Percentiles rank a stretch among this genome's conserved stretches.
These are phyloP conservation scores for Psilocybe tampanensis DNA, from an alignment of 768 basidiomycete species.

Conservation along the genomic window DNA sequence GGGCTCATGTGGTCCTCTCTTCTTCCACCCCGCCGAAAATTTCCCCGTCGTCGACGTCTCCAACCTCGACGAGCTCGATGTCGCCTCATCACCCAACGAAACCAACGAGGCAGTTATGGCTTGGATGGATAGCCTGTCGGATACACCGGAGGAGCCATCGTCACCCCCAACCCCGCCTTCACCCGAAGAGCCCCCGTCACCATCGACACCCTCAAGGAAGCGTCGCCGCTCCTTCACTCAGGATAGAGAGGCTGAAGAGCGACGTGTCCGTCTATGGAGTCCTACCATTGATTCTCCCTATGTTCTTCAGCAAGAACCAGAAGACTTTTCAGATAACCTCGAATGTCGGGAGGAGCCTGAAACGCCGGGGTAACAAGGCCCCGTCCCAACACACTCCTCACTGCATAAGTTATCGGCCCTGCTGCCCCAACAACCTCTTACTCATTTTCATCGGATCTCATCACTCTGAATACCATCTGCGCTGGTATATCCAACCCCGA, in stretches of 20 bases:
- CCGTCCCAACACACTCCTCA: conserved; percentile 6
- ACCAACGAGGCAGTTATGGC: conserved; percentile 27
- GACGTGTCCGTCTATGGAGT: conserved; percentile 30
- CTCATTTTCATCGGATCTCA: conserved; percentile 9
- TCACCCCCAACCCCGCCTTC: conserved; percentile 10
- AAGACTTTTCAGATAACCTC: conserved; percentile 14
- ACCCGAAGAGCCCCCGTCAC: conserved; percentile 17
- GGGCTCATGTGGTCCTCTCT: conserved; percentile 21
- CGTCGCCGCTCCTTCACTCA: conserved; percentile 41
- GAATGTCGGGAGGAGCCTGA: conserved; percentile 16
- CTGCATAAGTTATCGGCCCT: conserved; percentile 12
- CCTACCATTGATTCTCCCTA: conserved; percentile 24
- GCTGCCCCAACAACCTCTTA: conserved; percentile 18
- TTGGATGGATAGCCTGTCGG: conserved; percentile 47
- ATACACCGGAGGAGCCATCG: conserved; percentile 12
- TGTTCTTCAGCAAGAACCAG: conserved; percentile 15
- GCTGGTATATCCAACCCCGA: conserved; percentile 8
- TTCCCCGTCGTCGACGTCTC: conserved; percentile 17
- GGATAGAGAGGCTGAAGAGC: conserved; percentile 29
- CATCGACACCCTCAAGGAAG: too few relatives aligned
- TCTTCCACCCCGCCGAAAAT: conserved; percentile 28
- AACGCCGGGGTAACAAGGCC: conserved; percentile 24
- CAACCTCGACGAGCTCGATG: conserved; percentile 31
- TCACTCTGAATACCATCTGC: conserved; percentile 11
- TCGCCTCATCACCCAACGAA: conserved; percentile 29